phyloP scores from a whole-genome alignment of 169 alveolate genomes.

The Plasmodium gallinaceum region DNA sequence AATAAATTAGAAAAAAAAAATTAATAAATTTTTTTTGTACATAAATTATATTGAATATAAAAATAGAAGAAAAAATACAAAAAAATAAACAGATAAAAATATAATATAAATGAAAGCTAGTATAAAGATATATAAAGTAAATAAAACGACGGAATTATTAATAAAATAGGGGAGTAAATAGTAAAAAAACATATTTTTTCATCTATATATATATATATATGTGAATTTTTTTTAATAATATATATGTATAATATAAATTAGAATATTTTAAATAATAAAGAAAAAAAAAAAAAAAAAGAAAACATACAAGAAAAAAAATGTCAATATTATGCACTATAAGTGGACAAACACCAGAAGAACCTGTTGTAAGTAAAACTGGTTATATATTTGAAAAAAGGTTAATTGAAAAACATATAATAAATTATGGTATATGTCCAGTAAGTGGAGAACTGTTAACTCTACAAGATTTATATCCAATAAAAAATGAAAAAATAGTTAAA shows the following conservation, averaged over 20 bases:
- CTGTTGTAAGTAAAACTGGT: conserved; percentile 89
- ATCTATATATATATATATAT: background rate
- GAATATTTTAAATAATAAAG: too few relatives aligned
- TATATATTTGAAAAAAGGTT: conserved; percentile 88
- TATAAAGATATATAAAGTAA: too few relatives aligned
- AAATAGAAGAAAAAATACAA: too few relatives aligned
- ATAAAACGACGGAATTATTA: too few relatives aligned
- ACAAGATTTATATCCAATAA: conserved; percentile 85
- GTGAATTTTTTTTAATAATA: background rate
- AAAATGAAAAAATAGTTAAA: conserved; percentile 85
- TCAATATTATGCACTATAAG: conserved; percentile 89
- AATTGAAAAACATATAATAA: conserved; percentile 88
- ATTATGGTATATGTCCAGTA: conserved; percentile 87
- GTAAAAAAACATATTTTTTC: too few relatives aligned
- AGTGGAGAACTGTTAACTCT: conserved; percentile 86
- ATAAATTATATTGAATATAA: too few relatives aligned
- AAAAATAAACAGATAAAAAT: too few relatives aligned
- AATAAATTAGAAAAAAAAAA: too few relatives aligned
- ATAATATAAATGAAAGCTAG: too few relatives aligned
- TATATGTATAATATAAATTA: background rate
- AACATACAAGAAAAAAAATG: conserved; percentile 52
- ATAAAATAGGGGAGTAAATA: too few relatives aligned
- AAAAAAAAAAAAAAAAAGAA: too few relatives aligned
- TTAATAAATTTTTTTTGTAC: too few relatives aligned
- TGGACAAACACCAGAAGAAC: conserved; percentile 91